phyloP scores from a whole-genome alignment of 2,329 filamentous ascomycete species.

The Didymella arachidicola region DNA sequence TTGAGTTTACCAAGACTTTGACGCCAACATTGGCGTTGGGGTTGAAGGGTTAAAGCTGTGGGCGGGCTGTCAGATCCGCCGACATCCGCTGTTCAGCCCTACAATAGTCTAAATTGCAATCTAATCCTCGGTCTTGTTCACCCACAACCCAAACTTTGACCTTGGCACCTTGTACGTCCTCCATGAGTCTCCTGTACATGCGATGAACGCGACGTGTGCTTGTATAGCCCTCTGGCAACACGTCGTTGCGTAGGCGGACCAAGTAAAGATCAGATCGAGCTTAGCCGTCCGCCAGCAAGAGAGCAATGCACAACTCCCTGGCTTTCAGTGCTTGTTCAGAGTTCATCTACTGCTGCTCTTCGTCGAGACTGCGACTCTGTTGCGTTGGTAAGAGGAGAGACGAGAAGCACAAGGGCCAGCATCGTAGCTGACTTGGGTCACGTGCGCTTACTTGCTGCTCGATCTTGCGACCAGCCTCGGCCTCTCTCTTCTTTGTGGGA shows the following conservation, averaged over 20 bases:
- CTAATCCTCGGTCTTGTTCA: neutral
- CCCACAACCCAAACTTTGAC: neutral
- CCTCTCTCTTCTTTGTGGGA: neutral
- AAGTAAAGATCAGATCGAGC: neutral
- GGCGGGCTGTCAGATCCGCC: neutral
- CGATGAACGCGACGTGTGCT: neutral
- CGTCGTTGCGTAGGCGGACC: neutral
- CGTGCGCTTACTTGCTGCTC: neutral
- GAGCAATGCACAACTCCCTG: no score
- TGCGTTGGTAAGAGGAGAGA: no score
- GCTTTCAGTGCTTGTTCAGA: no score
- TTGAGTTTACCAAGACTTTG: neutral
- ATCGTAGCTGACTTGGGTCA: neutral
- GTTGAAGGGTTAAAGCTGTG: neutral
- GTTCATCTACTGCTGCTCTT: no score
- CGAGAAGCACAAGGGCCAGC: no score
- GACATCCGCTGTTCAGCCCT: neutral
- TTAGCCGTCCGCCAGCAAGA: neutral
- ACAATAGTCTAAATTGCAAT: neutral
- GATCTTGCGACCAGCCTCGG: neutral
- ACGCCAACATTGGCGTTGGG: neutral
- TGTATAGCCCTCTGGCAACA: neutral
- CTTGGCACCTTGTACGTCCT: neutral
- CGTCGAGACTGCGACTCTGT: no score
- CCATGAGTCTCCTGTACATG: neutral